Conservation (phyloP, 2,329 filamentous ascomycete species). For the Talaromyces funiculosus region DNA sequence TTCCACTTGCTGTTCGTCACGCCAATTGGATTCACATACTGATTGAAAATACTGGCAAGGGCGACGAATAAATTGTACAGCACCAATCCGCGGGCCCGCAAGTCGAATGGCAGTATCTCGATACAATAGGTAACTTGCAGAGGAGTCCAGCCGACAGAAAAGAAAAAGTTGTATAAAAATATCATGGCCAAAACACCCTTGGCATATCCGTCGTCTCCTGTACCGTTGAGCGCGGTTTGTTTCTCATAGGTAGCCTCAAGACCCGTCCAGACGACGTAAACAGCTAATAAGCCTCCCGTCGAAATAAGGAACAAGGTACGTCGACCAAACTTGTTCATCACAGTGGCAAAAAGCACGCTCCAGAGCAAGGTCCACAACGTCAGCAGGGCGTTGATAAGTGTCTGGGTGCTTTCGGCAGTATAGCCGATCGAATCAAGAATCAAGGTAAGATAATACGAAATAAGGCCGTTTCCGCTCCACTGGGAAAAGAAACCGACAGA, state of each 20-base stretch:
- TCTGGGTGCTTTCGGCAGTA: not conserved
- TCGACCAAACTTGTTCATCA: conserved; percentile 52
- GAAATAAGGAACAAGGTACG: conserved; percentile 51
- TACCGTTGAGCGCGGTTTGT: conserved; percentile 7
- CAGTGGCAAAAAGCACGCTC: conserved; percentile 51
- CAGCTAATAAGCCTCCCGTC: conserved; percentile 31
- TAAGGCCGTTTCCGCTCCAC: conserved; percentile 62
- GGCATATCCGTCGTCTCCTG: conserved; percentile 13
- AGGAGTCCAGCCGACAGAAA: conserved; percentile 25
- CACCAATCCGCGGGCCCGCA: conserved; percentile 31
- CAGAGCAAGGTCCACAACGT: conserved; percentile 52
- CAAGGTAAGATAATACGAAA: conserved; percentile 57
- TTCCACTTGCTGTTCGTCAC: not conserved
- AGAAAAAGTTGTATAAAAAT: conserved; percentile 25
- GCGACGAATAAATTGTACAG: not conserved
- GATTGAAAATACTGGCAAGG: conserved; percentile 1
- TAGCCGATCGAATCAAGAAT: conserved; percentile 3
- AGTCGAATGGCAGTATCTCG: conserved; percentile 30
- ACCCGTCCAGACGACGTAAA: conserved; percentile 40
- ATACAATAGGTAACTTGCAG: conserved; percentile 24
- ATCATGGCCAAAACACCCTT: conserved; percentile 20
- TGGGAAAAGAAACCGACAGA: conserved; percentile 42
- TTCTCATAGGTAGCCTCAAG: conserved; percentile 44
- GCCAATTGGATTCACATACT: conserved; percentile 8
- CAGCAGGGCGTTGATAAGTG: conserved; percentile 4